Evolutionary conservation across 306 rosid genomes (phyloP).

Genomic region (Prunus mira): DNA sequence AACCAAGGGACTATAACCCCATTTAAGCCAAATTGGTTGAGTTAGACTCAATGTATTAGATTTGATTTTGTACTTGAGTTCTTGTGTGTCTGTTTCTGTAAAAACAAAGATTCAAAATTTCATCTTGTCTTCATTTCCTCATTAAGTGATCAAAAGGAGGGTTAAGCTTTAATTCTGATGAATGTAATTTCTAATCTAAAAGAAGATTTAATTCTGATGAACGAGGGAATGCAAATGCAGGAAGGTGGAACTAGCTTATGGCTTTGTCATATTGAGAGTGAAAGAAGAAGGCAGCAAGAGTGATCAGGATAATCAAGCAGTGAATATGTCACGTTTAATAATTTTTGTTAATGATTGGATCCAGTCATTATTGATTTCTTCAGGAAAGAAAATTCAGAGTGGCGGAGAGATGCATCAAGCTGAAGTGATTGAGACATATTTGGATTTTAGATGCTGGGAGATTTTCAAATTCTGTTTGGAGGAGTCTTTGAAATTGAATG

Average conservation of each 20-base stretch:
- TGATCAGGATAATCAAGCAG: conserved; percentile 45
- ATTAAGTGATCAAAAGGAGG: neutral
- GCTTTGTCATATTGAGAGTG: conserved; percentile 47
- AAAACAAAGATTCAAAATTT: neutral
- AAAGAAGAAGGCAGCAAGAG: conserved; percentile 23
- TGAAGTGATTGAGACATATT: conserved; percentile 39
- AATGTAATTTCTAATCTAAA: neutral
- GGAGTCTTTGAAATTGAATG: conserved; percentile 48
- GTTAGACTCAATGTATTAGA: neutral
- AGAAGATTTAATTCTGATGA: neutral
- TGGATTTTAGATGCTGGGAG: conserved; percentile 83
- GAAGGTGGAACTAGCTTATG: conserved; percentile 62
- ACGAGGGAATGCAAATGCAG: conserved; percentile 51
- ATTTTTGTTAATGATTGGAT: conserved; percentile 68
- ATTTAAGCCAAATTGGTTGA: neutral
- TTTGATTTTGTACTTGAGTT: neutral
- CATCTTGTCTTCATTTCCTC: neutral
- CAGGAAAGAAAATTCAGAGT: conserved; percentile 40
- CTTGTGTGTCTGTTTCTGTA: neutral
- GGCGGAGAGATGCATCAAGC: conserved; percentile 34
- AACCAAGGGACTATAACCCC: neutral
- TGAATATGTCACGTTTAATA: conserved; percentile 53
- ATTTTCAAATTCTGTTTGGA: conserved; percentile 75
- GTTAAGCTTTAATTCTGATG: neutral
- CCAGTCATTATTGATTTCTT: conserved; percentile 66